Conservation (phyloP, 2,329 filamentous ascomycete genomes). For the Fusarium azukiicola region DNA sequence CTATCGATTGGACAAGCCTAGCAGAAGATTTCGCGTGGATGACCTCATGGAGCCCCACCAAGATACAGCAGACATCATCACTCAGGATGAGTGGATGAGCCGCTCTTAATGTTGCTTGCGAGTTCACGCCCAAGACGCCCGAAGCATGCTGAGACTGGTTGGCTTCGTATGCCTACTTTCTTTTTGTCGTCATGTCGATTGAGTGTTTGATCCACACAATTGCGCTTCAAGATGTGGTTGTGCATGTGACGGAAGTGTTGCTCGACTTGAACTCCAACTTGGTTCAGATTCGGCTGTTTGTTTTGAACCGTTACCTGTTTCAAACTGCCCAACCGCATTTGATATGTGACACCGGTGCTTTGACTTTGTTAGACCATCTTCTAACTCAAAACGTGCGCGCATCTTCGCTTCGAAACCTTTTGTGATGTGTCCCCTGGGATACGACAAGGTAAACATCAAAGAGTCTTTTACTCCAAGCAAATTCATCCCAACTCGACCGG, state of each 20-base stretch:
- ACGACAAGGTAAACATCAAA: constrained; percentile 5
- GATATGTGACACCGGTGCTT: constrained; percentile 2
- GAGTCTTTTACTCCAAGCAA: neutral
- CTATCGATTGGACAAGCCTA: constrained; percentile 43
- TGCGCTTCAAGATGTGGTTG: neutral
- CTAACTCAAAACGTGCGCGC: constrained; percentile 3
- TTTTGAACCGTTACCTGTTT: constrained; percentile 15
- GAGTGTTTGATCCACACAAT: neutral
- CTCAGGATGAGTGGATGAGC: neutral
- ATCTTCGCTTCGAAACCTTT: neutral
- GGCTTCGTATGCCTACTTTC: neutral
- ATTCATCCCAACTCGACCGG: neutral
- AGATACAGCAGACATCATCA: constrained; percentile 6
- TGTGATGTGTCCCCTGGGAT: neutral
- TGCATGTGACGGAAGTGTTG: constrained; percentile 6
- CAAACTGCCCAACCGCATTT: constrained; percentile 8
- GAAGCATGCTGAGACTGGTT: constrained; percentile 13
- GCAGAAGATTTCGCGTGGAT: constrained; percentile 39
- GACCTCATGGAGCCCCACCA: constrained; percentile 57
- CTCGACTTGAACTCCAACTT: neutral
- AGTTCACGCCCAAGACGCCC: constrained; percentile 7
- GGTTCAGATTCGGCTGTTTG: neutral
- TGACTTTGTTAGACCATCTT: constrained; percentile 9
- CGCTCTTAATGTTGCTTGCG: neutral
- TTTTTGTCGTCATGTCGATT: neutral